These are phyloP conservation scores for Colletotrichum melonis DNA, from an alignment of 2,329 filamentous ascomycete genomes.

Conservation along the genomic window DNA sequence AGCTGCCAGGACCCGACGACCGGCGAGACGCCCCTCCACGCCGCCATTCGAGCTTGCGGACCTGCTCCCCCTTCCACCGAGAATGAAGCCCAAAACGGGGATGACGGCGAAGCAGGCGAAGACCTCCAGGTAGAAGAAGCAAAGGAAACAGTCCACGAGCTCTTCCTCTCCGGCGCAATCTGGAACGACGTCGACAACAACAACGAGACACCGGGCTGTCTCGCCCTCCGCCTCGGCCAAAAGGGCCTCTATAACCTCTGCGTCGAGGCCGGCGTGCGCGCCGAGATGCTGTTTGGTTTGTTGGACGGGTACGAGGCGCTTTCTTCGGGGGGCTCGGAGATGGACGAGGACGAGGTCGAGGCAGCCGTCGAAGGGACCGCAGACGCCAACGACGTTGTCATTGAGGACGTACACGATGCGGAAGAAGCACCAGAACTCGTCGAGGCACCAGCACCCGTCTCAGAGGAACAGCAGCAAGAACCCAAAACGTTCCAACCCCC, in stretches of 20 bases:
- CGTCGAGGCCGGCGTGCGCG: constrained; percentile 89
- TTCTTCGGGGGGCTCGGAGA: constrained; percentile 62
- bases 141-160: constrained; percentile 75
- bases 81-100: constrained; percentile 37
- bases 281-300: constrained; percentile 86
- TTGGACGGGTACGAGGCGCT: constrained; percentile 86
- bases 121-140: constrained; percentile 66
- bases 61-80: constrained; percentile 41
- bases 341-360: constrained; percentile 57
- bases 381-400: constrained; percentile 43
- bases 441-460: constrained; percentile 30
- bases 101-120: constrained; percentile 45
- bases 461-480: constrained; percentile 36
- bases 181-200: constrained; percentile 95
- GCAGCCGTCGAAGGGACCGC: constrained; percentile 48
- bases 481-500: constrained; percentile 49
- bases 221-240: constrained; percentile 78
- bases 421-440: constrained; percentile 42
- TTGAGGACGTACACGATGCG: constrained; percentile 40
- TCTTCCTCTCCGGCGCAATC: constrained; percentile 90
- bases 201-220: constrained; percentile 90
- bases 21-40: constrained; percentile 88
- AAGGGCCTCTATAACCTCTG: constrained; percentile 81
- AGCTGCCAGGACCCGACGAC: constrained; percentile 87
- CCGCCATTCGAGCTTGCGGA: constrained; percentile 83